phyloP scores from a whole-genome alignment of 1,284 basidiomycete species.

The Takashimella tepidaria region DNA sequence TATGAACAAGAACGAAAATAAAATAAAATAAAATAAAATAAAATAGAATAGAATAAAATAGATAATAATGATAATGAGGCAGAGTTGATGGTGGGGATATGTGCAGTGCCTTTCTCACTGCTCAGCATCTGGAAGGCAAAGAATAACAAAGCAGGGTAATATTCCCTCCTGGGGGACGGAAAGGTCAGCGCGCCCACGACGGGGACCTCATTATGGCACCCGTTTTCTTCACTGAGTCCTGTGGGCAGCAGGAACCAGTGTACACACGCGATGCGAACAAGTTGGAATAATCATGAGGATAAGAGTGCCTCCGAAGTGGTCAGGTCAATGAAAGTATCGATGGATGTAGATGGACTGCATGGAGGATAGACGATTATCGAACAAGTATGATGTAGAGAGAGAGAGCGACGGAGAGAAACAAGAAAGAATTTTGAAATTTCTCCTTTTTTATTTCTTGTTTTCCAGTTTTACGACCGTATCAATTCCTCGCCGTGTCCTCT shows the following conservation, averaged over 20 bases:
- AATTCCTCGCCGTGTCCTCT: no score
- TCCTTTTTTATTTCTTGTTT: no score
- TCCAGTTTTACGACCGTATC: no score
- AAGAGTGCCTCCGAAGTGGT: background rate
- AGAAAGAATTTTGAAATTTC: background rate
- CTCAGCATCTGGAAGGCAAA: background rate
- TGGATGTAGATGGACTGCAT: background rate
- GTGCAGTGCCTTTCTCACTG: constrained; percentile 13
- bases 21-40: background rate
- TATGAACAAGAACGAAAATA: background rate
- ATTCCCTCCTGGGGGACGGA: background rate
- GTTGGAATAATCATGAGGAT: background rate
- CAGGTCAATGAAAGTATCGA: background rate
- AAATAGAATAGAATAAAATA: background rate
- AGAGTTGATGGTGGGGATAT: no score
- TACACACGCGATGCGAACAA: constrained; percentile 37
- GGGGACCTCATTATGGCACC: constrained; percentile 41
- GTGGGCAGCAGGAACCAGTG: constrained; percentile 35
- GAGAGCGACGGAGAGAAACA: background rate
- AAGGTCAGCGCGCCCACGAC: constrained; percentile 24
- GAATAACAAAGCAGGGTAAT: background rate
- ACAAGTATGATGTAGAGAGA: background rate
- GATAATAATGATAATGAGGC: background rate
- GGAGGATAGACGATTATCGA: background rate
- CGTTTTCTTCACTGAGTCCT: constrained; percentile 42